Evolutionary conservation across 2,329 filamentous ascomycete genomes (phyloP).

Genomic region (Penicillium glabrum): DNA sequence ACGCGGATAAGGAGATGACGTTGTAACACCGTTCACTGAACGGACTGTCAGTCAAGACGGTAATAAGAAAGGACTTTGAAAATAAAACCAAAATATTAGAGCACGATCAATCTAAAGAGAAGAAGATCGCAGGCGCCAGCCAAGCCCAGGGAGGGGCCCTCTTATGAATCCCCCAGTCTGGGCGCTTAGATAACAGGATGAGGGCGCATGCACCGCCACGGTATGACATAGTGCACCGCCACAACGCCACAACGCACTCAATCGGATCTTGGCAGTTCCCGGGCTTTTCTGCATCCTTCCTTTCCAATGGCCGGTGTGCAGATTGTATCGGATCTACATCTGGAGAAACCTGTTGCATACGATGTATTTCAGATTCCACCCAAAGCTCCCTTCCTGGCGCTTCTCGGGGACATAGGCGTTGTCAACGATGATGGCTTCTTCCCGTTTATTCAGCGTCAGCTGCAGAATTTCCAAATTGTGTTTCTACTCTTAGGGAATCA

Average conservation of each 20-base stretch:
- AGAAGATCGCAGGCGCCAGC: slow-evolving; percentile 1
- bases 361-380: slow-evolving; percentile 51
- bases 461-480: slow-evolving; percentile 50
- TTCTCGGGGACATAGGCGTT: slow-evolving; percentile 59
- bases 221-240: slow-evolving; percentile 20
- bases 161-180: slow-evolving; percentile 17
- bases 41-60: not conserved
- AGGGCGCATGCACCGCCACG: slow-evolving; percentile 27
- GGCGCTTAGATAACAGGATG: slow-evolving; percentile 23
- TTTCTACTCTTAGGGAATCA: slow-evolving; percentile 59
- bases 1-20: slow-evolving; percentile 21
- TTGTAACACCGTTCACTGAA: slow-evolving; percentile 2
- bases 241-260: slow-evolving; percentile 12
- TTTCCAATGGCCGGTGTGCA: slow-evolving; percentile 34
- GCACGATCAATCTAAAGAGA: slow-evolving; percentile 1
- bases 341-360: slow-evolving; percentile 53
- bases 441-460: slow-evolving; percentile 50
- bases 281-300: not conserved
- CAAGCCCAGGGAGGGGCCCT: slow-evolving; percentile 15
- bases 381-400: slow-evolving; percentile 52
- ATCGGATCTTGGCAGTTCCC: not conserved
- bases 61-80: not conserved
- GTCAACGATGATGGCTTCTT: slow-evolving; percentile 46
- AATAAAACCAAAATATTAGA: not conserved
- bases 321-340: slow-evolving; percentile 60